Evolutionary conservation across 306 rosid species (phyloP).

Genomic region (Crotalaria pallida): DNA sequence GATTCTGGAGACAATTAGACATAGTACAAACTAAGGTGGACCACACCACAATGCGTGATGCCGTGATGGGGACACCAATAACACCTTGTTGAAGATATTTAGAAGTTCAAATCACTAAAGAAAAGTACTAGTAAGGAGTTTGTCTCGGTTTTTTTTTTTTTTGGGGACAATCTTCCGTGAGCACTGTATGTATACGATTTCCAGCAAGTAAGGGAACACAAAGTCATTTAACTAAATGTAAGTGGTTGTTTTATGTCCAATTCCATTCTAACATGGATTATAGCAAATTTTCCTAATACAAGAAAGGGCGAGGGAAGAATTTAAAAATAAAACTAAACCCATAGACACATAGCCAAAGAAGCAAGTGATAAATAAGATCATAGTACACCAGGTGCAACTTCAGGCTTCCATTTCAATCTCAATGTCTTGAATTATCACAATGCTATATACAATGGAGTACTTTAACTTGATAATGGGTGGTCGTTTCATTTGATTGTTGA

Average conservation of each 20-base stretch:
- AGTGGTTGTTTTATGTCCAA: slow-evolving; percentile 1
- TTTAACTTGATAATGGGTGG: too few species aligned
- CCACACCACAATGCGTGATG: neutral
- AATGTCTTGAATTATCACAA: neutral
- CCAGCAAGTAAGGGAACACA: neutral
- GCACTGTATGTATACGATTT: neutral
- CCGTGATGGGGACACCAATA: too few species aligned
- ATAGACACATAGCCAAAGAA: neutral
- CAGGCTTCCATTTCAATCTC: neutral
- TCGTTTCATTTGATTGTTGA: too few species aligned
- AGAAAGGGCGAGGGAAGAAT: neutral
- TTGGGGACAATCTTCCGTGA: neutral
- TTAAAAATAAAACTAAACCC: too few species aligned
- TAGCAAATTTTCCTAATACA: neutral
- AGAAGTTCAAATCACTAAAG: neutral
- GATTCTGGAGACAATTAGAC: neutral
- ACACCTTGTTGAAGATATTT: neutral
- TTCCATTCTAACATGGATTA: neutral
- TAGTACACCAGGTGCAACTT: neutral
- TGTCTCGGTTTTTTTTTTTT: neutral
- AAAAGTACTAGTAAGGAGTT: neutral
- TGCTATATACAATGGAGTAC: too few species aligned
- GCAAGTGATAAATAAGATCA: neutral
- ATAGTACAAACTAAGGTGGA: neutral
- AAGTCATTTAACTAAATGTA: neutral